Conservation (phyloP, 768 basidiomycete genomes). For the Roridomyces roridus region DNA sequence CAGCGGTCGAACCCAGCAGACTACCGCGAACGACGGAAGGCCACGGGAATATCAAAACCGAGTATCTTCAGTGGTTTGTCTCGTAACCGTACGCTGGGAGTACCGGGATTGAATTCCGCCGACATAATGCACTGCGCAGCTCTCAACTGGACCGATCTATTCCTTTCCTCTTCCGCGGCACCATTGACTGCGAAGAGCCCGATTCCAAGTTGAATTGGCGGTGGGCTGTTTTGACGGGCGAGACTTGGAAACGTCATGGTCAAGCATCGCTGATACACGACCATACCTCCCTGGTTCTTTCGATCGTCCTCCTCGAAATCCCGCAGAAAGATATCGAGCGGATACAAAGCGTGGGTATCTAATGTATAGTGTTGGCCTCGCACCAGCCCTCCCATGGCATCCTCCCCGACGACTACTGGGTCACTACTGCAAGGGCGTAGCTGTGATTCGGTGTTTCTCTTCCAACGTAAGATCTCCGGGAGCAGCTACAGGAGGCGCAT, state of each 20-base stretch:
- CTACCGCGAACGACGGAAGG: neutral
- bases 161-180: constrained; percentile 25
- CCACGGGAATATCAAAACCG: constrained; percentile 25
- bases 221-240: constrained; percentile 30
- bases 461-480: constrained; percentile 1
- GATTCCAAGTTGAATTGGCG: constrained; percentile 33
- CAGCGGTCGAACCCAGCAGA: neutral
- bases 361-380: neutral
- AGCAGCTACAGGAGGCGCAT: no score
- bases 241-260: constrained; percentile 26
- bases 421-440: constrained; percentile 19
- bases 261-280: neutral
- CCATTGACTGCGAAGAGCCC: constrained; percentile 15
- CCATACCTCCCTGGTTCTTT: constrained; percentile 24
- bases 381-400: constrained; percentile 5
- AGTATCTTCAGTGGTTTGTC: constrained; percentile 25
- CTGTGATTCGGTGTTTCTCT: constrained; percentile 2
- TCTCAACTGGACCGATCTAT: constrained; percentile 19
- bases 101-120: constrained; percentile 15
- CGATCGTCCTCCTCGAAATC: constrained; percentile 30
- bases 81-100: constrained; percentile 1
- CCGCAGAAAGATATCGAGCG: constrained; percentile 37
- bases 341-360: constrained; percentile 20
- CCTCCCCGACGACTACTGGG: constrained; percentile 4
- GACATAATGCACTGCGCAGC: constrained; percentile 27